Evolutionary conservation across 2,329 filamentous ascomycete genomes (phyloP).

Genomic region (Nigrospora sphaerica): DNA sequence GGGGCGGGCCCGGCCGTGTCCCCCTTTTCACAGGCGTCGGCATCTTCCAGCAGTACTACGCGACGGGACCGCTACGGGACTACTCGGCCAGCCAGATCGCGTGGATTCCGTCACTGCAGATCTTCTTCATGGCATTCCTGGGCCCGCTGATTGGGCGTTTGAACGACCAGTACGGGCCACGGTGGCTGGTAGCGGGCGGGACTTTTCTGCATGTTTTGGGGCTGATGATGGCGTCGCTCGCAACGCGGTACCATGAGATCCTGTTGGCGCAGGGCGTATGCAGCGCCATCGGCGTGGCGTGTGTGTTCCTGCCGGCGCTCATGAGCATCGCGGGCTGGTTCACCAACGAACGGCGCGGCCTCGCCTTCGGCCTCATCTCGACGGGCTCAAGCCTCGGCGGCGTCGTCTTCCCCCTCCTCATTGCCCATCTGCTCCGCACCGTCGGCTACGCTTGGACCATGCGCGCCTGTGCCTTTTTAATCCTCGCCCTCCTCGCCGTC

Average conservation of each 20-base stretch:
- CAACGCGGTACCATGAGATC: constrained; percentile 35
- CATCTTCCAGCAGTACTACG: constrained; percentile 54
- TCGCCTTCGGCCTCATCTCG: constrained; percentile 46
- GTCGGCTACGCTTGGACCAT: constrained; percentile 30
- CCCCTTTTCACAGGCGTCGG: constrained; percentile 28
- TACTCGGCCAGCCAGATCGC: constrained; percentile 45
- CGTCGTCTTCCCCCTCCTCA: constrained; percentile 54
- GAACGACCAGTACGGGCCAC: constrained; percentile 59
- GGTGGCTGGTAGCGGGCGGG: constrained; percentile 45
- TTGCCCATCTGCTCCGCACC: constrained; percentile 42
- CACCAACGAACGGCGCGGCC: constrained; percentile 34
- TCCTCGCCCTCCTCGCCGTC: constrained; percentile 8
- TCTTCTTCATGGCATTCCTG: constrained; percentile 30
- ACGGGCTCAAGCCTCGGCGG: constrained; percentile 49
- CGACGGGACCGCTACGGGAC: constrained; percentile 35
- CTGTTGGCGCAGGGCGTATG: constrained; percentile 35
- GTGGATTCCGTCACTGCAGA: constrained; percentile 53
- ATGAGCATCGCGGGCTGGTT: constrained; percentile 42
- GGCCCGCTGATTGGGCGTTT: constrained; percentile 44
- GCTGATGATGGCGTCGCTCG: constrained; percentile 57
- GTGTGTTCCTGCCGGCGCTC: constrained; percentile 29
- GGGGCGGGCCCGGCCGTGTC: too few species aligned
- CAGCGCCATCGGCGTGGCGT: constrained; percentile 31
- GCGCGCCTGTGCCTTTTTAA: constrained; percentile 9
- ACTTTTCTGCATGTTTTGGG: constrained; percentile 53